These are phyloP conservation scores for Metschnikowia anglica DNA, from an alignment of 805 yeast species.

Conservation along the genomic window DNA sequence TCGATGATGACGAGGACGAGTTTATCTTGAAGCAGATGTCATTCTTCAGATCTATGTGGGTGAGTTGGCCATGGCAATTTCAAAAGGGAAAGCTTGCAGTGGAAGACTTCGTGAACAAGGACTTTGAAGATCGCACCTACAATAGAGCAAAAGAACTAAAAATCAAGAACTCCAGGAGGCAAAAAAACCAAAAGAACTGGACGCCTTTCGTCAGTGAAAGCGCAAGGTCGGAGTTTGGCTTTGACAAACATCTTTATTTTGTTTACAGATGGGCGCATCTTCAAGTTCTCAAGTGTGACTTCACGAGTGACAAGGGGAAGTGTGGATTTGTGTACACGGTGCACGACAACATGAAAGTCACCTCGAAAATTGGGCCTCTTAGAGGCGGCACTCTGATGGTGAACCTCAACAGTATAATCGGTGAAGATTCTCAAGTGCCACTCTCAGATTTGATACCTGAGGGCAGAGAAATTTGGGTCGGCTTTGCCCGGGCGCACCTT, in stretches of 20 bases:
- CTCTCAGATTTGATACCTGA: conserved; percentile 17
- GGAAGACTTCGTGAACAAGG: not conserved
- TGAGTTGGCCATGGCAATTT: conserved; percentile 19
- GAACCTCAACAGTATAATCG: conserved; percentile 9
- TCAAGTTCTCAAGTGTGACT: conserved; percentile 31
- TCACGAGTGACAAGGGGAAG: conserved; percentile 23
- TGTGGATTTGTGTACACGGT: conserved; percentile 22
- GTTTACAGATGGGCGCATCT: conserved; percentile 37
- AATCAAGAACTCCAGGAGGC: conserved; percentile 12
- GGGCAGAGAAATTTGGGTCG: conserved; percentile 45
- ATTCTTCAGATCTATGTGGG: conserved; percentile 13
- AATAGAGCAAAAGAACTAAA: conserved; percentile 14
- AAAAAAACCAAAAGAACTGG: conserved; percentile 38
- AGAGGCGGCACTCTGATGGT: conserved; percentile 27
- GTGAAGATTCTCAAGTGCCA: not conserved
- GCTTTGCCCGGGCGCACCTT: conserved; percentile 46
- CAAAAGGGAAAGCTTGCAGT: conserved; percentile 15
- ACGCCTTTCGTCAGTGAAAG: conserved; percentile 36
- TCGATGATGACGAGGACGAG: conserved; percentile 17
- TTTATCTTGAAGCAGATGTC: conserved; percentile 1
- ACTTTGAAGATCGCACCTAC: conserved; percentile 7
- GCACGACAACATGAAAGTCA: conserved; percentile 7
- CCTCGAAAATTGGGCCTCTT: conserved; percentile 22
- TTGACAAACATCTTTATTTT: conserved; percentile 31
- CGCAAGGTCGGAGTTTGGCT: conserved; percentile 14